phyloP scores from a whole-genome alignment of 2,329 filamentous ascomycete species.

The Exophiala alcalophila region DNA sequence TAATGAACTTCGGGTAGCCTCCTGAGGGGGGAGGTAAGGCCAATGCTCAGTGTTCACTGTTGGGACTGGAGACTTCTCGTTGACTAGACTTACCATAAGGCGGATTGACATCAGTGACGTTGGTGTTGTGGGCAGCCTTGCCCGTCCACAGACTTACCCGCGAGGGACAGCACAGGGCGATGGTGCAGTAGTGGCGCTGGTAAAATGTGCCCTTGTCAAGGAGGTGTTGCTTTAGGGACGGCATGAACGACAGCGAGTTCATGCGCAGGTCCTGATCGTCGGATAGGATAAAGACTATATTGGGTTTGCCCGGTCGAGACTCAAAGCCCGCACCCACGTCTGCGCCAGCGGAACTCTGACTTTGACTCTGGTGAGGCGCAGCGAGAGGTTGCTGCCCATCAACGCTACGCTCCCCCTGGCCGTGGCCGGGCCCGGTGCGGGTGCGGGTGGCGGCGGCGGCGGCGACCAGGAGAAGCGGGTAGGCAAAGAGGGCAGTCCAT shows the following conservation, averaged over 20 bases:
- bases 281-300: constrained; percentile 65
- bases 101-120: constrained; percentile 59
- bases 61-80: too few relatives aligned
- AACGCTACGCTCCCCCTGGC: too few relatives aligned
- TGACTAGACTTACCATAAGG: constrained; percentile 32
- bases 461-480: too few relatives aligned
- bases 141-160: constrained; percentile 65
- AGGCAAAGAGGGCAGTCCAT: too few relatives aligned
- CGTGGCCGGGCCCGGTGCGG: too few relatives aligned
- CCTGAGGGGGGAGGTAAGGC: too few relatives aligned
- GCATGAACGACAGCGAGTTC: constrained; percentile 61
- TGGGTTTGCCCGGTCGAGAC: constrained; percentile 37
- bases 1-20: constrained; percentile 52
- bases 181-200: constrained; percentile 63
- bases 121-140: constrained; percentile 66
- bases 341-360: too few relatives aligned
- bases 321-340: too few relatives aligned
- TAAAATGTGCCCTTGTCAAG: constrained; percentile 59
- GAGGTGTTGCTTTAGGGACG: constrained; percentile 55
- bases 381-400: constrained; percentile 6
- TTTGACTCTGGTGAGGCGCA: too few relatives aligned
- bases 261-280: constrained; percentile 66
- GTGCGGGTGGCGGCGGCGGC: too few relatives aligned
- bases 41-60: too few relatives aligned
- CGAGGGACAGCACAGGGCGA: constrained; percentile 65